Percentiles rank a stretch among this genome's conserved stretches.
These are phyloP conservation scores for Neofusicoccum laricinum DNA, from an alignment of 2,329 filamentous ascomycete species.

Conservation along the genomic window DNA sequence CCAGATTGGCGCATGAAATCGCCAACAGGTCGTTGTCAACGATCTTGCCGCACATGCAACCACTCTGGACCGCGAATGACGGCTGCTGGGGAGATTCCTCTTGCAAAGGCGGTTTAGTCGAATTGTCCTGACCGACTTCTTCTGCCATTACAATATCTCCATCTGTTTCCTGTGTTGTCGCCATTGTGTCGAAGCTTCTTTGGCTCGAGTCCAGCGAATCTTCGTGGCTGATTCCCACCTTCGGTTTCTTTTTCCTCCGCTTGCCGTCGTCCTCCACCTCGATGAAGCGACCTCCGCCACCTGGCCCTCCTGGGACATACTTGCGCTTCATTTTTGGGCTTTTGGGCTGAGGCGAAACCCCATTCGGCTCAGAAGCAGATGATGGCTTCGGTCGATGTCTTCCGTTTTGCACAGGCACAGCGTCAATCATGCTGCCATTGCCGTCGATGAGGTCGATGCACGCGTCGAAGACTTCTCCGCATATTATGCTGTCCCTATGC, in stretches of 20 bases:
- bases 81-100: neutral
- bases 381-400: neutral
- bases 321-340: neutral
- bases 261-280: neutral
- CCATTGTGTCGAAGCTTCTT: neutral
- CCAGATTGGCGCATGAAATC: slow-evolving; percentile 19
- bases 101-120: neutral
- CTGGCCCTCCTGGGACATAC: slow-evolving; percentile 1
- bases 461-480: slow-evolving; percentile 20
- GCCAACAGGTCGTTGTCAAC: slow-evolving; percentile 7
- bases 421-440: neutral
- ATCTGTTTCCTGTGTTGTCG: slow-evolving; percentile 1
- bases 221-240: neutral
- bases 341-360: neutral
- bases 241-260: neutral
- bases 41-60: slow-evolving; percentile 17
- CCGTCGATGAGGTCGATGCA: slow-evolving; percentile 18
- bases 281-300: neutral
- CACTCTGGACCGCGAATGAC: neutral
- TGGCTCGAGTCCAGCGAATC: neutral
- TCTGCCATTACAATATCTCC: slow-evolving; percentile 8
- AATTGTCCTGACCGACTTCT: neutral
- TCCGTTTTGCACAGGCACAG: neutral
- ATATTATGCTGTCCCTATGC: slow-evolving; percentile 27
- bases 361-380: neutral